phyloP scores from a whole-genome alignment of 306 rosid species.

The Medicago arabica region DNA sequence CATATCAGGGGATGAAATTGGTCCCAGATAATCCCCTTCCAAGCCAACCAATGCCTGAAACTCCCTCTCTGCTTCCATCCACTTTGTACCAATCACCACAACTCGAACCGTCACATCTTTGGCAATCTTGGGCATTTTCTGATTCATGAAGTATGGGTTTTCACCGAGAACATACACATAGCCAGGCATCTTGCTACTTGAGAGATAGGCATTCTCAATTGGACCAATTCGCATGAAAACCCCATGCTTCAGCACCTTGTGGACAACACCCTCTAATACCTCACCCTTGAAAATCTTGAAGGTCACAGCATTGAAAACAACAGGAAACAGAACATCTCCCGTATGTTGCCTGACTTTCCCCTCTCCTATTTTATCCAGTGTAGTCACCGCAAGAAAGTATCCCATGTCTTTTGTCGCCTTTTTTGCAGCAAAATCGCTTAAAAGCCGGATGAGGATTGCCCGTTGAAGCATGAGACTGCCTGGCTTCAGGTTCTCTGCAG shows the following conservation, averaged over 20 bases:
- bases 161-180: conserved; percentile 72
- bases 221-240: conserved; percentile 88
- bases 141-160: conserved; percentile 68
- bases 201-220: conserved; percentile 70
- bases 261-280: conserved; percentile 75
- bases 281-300: conserved; percentile 87
- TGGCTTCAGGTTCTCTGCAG: conserved; percentile 67
- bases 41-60: conserved; percentile 89
- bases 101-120: conserved; percentile 65
- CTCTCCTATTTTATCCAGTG: conserved; percentile 75
- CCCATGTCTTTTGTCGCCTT: conserved; percentile 82
- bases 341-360: conserved; percentile 80
- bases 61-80: conserved; percentile 90
- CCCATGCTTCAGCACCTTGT: conserved; percentile 87
- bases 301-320: conserved; percentile 67
- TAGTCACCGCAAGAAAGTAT: conserved; percentile 72
- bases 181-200: conserved; percentile 76
- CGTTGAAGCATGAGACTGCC: conserved; percentile 74
- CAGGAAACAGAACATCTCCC: conserved; percentile 86
- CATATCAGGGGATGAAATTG: conserved; percentile 51
- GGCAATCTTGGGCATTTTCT: conserved; percentile 65
- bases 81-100: conserved; percentile 83
- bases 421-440: conserved; percentile 68
- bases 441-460: conserved; percentile 61
- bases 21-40: conserved; percentile 87